These are phyloP conservation scores for Neonectria ditissima DNA, from an alignment of 2,329 filamentous ascomycete genomes.

Conservation along the genomic window DNA sequence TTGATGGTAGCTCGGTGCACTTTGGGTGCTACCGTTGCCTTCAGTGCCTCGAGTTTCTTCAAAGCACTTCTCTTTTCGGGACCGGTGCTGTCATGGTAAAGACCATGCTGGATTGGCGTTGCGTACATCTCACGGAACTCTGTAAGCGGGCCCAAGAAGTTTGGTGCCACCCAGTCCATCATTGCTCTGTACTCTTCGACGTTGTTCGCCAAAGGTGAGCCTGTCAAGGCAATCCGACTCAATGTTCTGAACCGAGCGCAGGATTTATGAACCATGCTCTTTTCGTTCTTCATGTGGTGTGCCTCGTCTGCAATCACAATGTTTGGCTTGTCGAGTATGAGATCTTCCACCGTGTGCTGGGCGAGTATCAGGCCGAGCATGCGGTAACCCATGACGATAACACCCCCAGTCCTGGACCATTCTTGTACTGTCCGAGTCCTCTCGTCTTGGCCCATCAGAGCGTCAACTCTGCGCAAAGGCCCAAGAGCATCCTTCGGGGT, in stretches of 20 bases:
- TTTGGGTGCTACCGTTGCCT: slow-evolving; percentile 79
- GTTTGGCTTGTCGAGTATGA: slow-evolving; percentile 71
- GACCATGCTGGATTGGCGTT: slow-evolving; percentile 78
- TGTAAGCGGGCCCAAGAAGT: slow-evolving; percentile 74
- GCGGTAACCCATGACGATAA: slow-evolving; percentile 81
- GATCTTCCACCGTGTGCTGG: slow-evolving; percentile 50
- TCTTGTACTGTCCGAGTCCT: slow-evolving; percentile 60
- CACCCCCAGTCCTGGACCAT: slow-evolving; percentile 76
- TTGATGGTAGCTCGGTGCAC: slow-evolving; percentile 79
- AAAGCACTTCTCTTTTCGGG: slow-evolving; percentile 69
- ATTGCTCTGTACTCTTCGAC: slow-evolving; percentile 87
- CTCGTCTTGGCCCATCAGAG: slow-evolving; percentile 47
- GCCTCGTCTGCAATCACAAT: slow-evolving; percentile 89
- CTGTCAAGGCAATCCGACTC: slow-evolving; percentile 85
- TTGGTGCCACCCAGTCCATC: slow-evolving; percentile 87
- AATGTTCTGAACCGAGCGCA: slow-evolving; percentile 72
- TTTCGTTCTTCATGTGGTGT: slow-evolving; percentile 78
- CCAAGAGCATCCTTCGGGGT: slow-evolving; percentile 68
- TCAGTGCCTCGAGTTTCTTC: slow-evolving; percentile 77
- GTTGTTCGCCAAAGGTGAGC: slow-evolving; percentile 87
- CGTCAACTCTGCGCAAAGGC: slow-evolving; percentile 65
- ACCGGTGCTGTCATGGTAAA: slow-evolving; percentile 72
- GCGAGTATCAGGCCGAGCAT: slow-evolving; percentile 66
- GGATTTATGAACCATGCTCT: slow-evolving; percentile 63
- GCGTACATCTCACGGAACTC: slow-evolving; percentile 81